Evolutionary conservation across 1,139 yeast species (phyloP).

Genomic region (Pneumocystis jirovecii): DNA sequence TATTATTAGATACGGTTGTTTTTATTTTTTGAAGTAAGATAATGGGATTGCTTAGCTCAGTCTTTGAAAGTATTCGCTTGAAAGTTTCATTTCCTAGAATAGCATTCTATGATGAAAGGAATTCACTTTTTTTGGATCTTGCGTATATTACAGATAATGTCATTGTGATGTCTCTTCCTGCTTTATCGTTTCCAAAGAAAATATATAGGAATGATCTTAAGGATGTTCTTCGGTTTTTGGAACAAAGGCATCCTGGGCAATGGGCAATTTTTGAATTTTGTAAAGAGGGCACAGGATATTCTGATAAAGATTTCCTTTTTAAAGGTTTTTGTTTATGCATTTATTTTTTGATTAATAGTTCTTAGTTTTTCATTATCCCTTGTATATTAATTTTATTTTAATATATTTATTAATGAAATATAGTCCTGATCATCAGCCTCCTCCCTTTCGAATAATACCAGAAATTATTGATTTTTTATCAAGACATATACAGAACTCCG

Average conservation of each 20-base stretch:
- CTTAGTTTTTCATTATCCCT: slow-evolving; percentile 35
- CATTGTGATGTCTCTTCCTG: slow-evolving; percentile 65
- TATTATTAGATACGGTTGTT: background rate
- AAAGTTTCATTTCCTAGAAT: background rate
- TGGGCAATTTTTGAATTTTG: slow-evolving; percentile 71
- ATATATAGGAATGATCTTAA: slow-evolving; percentile 42
- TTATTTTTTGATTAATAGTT: background rate
- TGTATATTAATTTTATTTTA: slow-evolving; percentile 17
- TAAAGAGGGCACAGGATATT: slow-evolving; percentile 42
- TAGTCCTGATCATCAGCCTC: slow-evolving; percentile 59
- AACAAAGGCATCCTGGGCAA: slow-evolving; percentile 33
- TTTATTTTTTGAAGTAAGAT: background rate
- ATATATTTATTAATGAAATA: background rate
- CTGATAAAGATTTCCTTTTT: slow-evolving; percentile 26
- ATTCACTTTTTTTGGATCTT: slow-evolving; percentile 33
- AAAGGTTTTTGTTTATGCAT: slow-evolving; percentile 16
- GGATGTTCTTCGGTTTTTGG: slow-evolving; percentile 39
- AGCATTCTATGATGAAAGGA: slow-evolving; percentile 4
- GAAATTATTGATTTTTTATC: slow-evolving; percentile 34
- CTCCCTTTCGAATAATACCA: slow-evolving; percentile 42
- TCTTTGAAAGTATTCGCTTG: background rate
- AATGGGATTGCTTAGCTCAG: background rate
- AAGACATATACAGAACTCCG: slow-evolving; percentile 26
- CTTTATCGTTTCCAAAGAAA: slow-evolving; percentile 30
- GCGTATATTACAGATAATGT: slow-evolving; percentile 47